phyloP scores from a whole-genome alignment of 2,329 filamentous ascomycete species.

The Shiraia sp. region DNA sequence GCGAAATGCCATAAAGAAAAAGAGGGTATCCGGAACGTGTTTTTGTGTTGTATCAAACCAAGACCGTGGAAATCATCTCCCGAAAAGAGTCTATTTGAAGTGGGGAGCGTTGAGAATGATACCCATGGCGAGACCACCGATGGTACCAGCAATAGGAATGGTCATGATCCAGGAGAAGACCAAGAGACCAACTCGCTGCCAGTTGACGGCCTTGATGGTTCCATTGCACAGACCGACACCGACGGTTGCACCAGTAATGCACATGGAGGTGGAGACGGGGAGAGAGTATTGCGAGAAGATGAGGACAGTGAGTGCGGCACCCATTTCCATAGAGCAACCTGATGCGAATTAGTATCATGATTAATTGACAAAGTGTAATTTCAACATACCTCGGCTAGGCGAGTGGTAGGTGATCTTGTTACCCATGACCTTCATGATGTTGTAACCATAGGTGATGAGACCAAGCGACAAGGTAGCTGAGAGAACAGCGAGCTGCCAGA shows the following conservation, averaged over 20 bases:
- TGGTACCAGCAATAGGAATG: conserved; percentile 48
- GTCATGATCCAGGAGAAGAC: conserved; percentile 52
- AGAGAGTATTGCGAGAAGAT: conserved; percentile 65
- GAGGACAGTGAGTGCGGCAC: conserved; percentile 64
- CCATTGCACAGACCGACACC: conserved; percentile 40
- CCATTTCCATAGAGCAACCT: conserved; percentile 49
- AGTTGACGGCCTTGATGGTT: conserved; percentile 48
- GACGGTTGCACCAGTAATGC: conserved; percentile 44
- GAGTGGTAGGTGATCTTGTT: conserved; percentile 67
- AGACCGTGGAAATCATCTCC: no score
- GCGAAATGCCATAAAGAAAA: no score
- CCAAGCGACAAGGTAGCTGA: conserved; percentile 59
- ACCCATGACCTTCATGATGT: conserved; percentile 66
- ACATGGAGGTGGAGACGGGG: conserved; percentile 61
- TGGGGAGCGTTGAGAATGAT: conserved; percentile 64
- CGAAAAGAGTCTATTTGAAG: no score
- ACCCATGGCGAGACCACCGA: conserved; percentile 65
- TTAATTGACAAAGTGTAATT: no score
- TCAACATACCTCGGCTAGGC: no score
- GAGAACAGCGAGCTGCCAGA: conserved; percentile 61
- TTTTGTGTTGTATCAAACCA: no score
- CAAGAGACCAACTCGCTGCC: conserved; percentile 48
- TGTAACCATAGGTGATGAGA: conserved; percentile 66
- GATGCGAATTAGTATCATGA: no score
- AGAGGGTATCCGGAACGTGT: no score